A percentile compares a stretch with the other conserved stretches of the same genome.
These are phyloP conservation scores for Agaricus sinodeliciosus DNA, from an alignment of 768 basidiomycete species.

Conservation along the genomic window DNA sequence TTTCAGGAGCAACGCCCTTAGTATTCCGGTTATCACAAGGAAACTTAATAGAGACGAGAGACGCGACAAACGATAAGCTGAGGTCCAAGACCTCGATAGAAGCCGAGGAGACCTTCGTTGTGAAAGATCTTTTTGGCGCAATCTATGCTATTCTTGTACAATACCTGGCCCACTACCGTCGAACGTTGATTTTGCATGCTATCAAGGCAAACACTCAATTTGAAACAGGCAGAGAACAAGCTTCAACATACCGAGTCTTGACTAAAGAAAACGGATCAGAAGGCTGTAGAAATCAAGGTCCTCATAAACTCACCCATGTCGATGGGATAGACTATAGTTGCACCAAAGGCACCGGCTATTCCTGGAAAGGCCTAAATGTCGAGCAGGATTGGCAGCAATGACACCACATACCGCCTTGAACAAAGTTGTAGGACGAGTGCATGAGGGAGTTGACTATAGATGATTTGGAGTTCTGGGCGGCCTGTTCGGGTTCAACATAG, in stretches of 20 bases:
- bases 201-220: background rate
- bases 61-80: constrained; percentile 78
- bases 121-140: constrained; percentile 91
- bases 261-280: constrained; percentile 35
- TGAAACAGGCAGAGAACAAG: background rate
- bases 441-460: constrained; percentile 51
- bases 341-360: constrained; percentile 89
- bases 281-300: background rate
- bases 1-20: constrained; percentile 92
- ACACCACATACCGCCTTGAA: constrained; percentile 59
- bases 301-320: constrained; percentile 63
- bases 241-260: constrained; percentile 56
- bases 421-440: constrained; percentile 81
- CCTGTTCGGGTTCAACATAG: constrained; percentile 39
- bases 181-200: constrained; percentile 98
- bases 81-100: constrained; percentile 93
- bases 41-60: background rate
- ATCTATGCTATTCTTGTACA: constrained; percentile 95
- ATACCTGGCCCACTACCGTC: constrained; percentile 91
- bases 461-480: constrained; percentile 19
- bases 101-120: constrained; percentile 92
- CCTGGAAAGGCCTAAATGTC: constrained; percentile 35
- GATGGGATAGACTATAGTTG: constrained; percentile 97
- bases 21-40: background rate
- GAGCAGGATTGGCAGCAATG: background rate